Percentiles rank a stretch among this genome's conserved stretches.
Conservation (phyloP, 23 red algal genomes). For the Gracilaria gracilis region DNA sequence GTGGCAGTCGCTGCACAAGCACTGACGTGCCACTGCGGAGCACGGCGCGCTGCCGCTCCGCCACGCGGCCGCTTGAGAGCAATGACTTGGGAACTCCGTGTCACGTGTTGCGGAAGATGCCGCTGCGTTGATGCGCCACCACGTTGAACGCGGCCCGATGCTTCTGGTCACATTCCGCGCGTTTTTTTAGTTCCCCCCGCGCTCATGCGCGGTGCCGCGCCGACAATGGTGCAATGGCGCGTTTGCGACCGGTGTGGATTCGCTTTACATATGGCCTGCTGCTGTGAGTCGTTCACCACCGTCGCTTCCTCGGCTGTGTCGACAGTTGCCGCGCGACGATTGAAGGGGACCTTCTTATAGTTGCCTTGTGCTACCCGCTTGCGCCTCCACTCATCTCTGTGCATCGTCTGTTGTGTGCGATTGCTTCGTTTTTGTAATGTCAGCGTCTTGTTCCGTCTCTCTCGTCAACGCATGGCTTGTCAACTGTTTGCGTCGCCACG, state of each 20-base stretch:
- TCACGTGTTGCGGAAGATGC: neutral
- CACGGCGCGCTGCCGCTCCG: neutral
- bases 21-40: neutral
- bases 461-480: neutral
- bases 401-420: neutral
- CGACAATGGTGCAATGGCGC: neutral
- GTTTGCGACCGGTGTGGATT: neutral
- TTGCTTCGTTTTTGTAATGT: neutral
- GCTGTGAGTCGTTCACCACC: neutral
- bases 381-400: neutral
- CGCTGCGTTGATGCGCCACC: neutral
- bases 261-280: neutral
- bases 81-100: neutral
- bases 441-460: neutral
- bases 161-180: neutral
- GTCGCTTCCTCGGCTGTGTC: neutral
- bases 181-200: neutral
- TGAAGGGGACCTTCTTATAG: neutral
- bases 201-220: too few species aligned
- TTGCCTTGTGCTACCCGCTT: neutral
- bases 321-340: neutral
- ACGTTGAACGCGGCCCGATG: constrained; percentile 13
- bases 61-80: constrained; percentile 16
- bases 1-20: neutral
- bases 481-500: neutral